These are phyloP conservation scores for Arthrobotrys musiformis DNA, from an alignment of 2,329 filamentous ascomycete species.

Conservation along the genomic window DNA sequence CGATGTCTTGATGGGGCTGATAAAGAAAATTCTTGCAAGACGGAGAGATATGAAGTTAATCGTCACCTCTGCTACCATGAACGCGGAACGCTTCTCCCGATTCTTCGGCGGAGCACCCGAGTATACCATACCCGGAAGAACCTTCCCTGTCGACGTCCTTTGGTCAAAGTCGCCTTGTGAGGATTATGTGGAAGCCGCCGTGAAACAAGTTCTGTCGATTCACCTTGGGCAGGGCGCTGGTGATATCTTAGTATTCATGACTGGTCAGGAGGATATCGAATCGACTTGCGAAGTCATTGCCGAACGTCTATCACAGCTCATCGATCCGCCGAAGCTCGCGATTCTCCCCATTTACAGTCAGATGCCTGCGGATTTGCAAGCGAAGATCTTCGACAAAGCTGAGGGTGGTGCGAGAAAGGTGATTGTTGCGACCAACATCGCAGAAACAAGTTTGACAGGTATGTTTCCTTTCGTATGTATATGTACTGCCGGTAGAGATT, in stretches of 20 bases:
- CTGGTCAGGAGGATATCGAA: constrained; percentile 97
- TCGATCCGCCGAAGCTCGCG: constrained; percentile 92
- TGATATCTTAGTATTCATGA: constrained; percentile 99
- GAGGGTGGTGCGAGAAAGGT: constrained; percentile 92
- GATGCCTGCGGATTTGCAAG: constrained; percentile 97
- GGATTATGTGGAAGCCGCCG: constrained; percentile 96
- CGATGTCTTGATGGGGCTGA: constrained; percentile 94
- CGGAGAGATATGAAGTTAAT: constrained; percentile 94
- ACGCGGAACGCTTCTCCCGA: constrained; percentile 91
- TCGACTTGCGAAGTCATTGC: constrained; percentile 92
- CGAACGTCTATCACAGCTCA: constrained; percentile 85
- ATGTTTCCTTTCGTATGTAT: not conserved
- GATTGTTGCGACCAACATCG: constrained; percentile 98
- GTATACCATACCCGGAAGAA: constrained; percentile 93
- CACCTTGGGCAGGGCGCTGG: constrained; percentile 93
- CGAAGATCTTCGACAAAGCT: constrained; percentile 95
- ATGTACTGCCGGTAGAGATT: not conserved
- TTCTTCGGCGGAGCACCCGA: constrained; percentile 97
- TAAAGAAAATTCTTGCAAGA: constrained; percentile 94
- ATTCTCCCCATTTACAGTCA: constrained; percentile 99
- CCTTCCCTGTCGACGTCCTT: constrained; percentile 96
- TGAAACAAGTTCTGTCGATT: constrained; percentile 94
- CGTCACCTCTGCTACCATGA: constrained; percentile 98
- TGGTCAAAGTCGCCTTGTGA: constrained; percentile 94
- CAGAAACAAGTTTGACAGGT: constrained; percentile 89